A percentile compares a stretch with the other conserved stretches of the same genome.
phyloP scores from a whole-genome alignment of 495 filamentous ascomycete species.

The Clavariopsis aquatica region DNA sequence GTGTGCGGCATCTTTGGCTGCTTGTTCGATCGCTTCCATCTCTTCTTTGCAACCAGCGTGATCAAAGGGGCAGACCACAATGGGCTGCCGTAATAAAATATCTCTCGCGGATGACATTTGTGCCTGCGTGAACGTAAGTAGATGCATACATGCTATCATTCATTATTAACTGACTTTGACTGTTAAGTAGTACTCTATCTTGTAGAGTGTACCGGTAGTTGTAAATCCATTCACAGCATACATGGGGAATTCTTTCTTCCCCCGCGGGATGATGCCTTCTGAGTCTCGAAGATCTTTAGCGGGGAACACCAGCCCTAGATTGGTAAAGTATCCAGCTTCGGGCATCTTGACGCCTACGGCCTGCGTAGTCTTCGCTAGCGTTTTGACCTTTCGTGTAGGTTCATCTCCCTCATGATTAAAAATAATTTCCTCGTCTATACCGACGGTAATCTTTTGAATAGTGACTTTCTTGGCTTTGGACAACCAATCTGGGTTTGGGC shows the following conservation, averaged over 20 bases:
- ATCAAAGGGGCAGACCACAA: slow-evolving; percentile 94
- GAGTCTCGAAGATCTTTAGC: slow-evolving; percentile 84
- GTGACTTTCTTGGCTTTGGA: slow-evolving; percentile 87
- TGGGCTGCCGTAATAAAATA: slow-evolving; percentile 86
- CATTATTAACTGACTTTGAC: slow-evolving; percentile 69
- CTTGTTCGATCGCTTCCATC: slow-evolving; percentile 95
- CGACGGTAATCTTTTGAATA: slow-evolving; percentile 89
- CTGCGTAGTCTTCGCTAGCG: slow-evolving; percentile 80
- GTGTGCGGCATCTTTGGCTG: slow-evolving; percentile 85
- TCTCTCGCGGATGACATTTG: slow-evolving; percentile 88
- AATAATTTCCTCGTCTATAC: slow-evolving; percentile 94
- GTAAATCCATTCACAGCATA: slow-evolving; percentile 89
- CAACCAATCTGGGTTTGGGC: slow-evolving; percentile 89
- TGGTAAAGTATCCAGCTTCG: slow-evolving; percentile 84
- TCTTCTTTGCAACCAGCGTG: slow-evolving; percentile 95
- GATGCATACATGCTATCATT: not conserved
- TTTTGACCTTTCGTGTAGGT: slow-evolving; percentile 85
- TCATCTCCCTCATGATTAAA: slow-evolving; percentile 99
- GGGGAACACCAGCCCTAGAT: slow-evolving; percentile 87
- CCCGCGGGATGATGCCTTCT: slow-evolving; percentile 83
- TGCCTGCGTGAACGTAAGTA: slow-evolving; percentile 57
- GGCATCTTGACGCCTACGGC: slow-evolving; percentile 78
- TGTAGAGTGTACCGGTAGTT: slow-evolving; percentile 90
- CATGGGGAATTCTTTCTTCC: slow-evolving; percentile 83
- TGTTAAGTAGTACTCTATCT: slow-evolving; percentile 94